Evolutionary conservation across 306 rosid species (phyloP), one percentile per base, ranked within the genome.

Genomic region (Dicorynia guianensis): DNA sequence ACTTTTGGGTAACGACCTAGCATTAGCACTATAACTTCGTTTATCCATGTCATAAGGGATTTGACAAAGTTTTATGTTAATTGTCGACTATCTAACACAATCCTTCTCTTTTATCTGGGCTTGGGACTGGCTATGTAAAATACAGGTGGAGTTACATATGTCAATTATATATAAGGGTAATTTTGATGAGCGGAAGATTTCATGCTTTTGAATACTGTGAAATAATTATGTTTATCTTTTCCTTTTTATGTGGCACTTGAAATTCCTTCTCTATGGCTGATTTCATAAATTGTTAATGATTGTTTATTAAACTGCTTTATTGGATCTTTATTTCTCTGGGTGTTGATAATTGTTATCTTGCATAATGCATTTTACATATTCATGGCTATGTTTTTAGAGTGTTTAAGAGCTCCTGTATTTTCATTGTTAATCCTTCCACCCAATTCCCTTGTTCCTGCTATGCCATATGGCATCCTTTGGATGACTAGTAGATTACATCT

Each of bases 381-480:
- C 42, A 52, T 5, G 59, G 0, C 36, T 53, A 40, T 75, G 79
- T 55, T 56, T 42, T 56, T 17, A 8, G 50, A 40, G 56, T 49
- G 62, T 64, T 25, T 64, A 49, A 42, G 8, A 56, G 25, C 36
- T 20, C 35, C n/a, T 62, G 67, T 59, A 33, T 17, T 11, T 48
- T 11, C 65, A 19, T 48, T 25, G 14, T 48, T 8, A 8, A 7
- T 47, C 63, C 34, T 72, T 66, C 49, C 2, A n/a, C 47, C 30
- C 18, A 43, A 40, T 2, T 18, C 13, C 63, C 11, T 40, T 46
- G 20, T 40, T 44, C 49, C 55, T 69, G 36, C 73, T 14, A 44
- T 47, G 30, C 48, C 56, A 48, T 57, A 57, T 76, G 36, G 33
- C 63, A 57, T 65, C n/a, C 17, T 61, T 57, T 72, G 50, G 62